A percentile compares a stretch with the other conserved stretches of the same genome.
These are phyloP conservation scores for Syzygium aqueum DNA, from an alignment of 345 rosid genomes.

Conservation along the genomic window DNA sequence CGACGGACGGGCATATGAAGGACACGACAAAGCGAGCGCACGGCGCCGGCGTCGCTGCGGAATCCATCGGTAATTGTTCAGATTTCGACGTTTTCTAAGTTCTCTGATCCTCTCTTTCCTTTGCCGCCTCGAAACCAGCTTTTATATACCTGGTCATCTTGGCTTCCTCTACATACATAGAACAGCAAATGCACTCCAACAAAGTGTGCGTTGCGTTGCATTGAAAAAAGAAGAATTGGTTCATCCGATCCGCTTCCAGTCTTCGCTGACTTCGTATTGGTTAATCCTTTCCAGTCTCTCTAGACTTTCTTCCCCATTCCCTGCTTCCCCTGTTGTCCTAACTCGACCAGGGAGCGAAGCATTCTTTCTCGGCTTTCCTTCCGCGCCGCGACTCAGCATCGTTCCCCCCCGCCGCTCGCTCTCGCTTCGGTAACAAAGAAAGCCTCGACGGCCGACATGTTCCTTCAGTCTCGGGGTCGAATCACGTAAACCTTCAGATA, in stretches of 20 bases:
- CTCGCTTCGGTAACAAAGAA: too few species aligned
- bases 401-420: neutral
- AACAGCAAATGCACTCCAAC: neutral
- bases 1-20: conserved; percentile 6
- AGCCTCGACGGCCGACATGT: too few species aligned
- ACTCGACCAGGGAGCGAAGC: neutral
- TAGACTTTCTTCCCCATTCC: neutral
- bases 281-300: neutral
- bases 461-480: too few species aligned
- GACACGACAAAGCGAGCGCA: conserved; percentile 3
- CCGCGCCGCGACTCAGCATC: neutral
- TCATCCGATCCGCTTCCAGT: neutral
- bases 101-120: neutral
- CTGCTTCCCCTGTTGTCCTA: neutral
- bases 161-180: neutral
- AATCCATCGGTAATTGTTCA: conserved; percentile 56
- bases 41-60: conserved; percentile 25
- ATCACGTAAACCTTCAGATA: too few species aligned
- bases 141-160: neutral
- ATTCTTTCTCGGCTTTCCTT: neutral
- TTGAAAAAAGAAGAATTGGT: neutral
- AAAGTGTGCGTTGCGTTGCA: neutral
- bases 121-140: neutral
- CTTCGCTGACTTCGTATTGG: too few species aligned
- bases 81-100: conserved; percentile 11